Conservation (phyloP, 164 flowering plant genomes). For the Macadamia integrifolia region DNA sequence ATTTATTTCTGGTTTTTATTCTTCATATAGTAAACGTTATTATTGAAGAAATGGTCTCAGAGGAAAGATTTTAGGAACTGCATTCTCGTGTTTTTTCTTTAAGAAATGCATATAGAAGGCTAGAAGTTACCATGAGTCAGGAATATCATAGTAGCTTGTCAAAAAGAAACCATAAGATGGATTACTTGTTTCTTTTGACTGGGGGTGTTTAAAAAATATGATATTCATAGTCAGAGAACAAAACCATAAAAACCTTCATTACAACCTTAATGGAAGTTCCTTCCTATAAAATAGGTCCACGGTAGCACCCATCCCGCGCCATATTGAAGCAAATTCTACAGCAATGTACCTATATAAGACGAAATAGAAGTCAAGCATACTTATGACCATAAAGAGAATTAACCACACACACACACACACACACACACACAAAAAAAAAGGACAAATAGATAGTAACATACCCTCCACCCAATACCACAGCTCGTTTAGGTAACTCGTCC, state of each 20-base stretch:
- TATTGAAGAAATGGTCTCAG: too few species aligned
- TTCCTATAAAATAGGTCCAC: conserved; percentile 80
- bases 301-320: conserved; percentile 89
- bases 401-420: neutral
- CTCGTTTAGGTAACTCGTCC: conserved; percentile 89
- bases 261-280: conserved; percentile 91
- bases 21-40: too few species aligned
- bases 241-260: conserved; percentile 1
- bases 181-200: too few species aligned
- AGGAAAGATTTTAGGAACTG: too few species aligned
- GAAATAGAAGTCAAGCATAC: neutral
- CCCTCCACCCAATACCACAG: conserved; percentile 93
- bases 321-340: conserved; percentile 97
- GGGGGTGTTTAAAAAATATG: too few species aligned
- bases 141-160: too few species aligned
- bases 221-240: neutral
- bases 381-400: neutral
- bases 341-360: conserved; percentile 72
- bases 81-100: too few species aligned
- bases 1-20: too few species aligned
- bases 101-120: too few species aligned
- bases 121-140: too few species aligned
- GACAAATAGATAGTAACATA: conserved; percentile 16
- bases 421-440: neutral
- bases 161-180: too few species aligned